phyloP scores from a whole-genome alignment of 257 asterid genomes.

The Ocimum tenuiflorum region DNA sequence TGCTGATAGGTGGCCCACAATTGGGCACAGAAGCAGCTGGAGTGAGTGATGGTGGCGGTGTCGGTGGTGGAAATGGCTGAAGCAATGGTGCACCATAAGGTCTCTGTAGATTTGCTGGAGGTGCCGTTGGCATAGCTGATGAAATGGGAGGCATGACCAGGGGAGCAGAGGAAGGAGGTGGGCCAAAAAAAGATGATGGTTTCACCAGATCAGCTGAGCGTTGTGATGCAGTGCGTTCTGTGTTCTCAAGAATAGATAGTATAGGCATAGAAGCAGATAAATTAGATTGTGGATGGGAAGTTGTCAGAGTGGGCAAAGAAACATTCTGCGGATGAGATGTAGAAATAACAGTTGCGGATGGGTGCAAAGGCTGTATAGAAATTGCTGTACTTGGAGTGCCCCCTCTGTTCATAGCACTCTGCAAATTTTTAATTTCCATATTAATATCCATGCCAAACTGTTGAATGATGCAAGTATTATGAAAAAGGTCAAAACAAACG shows the following conservation, averaged over 20 bases:
- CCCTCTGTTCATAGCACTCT: conserved; percentile 59
- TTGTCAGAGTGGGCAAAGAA: conserved; percentile 35
- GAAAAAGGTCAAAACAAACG: background rate
- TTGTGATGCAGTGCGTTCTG: conserved; percentile 39
- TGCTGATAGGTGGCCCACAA: conserved; percentile 48
- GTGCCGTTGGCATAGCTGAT: conserved; percentile 66
- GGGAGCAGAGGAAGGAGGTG: conserved; percentile 59
- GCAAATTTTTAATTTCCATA: conserved; percentile 23
- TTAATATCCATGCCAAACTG: conserved; percentile 6
- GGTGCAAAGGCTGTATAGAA: conserved; percentile 44
- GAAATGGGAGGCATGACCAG: conserved; percentile 54
- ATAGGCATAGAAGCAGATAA: conserved; percentile 43
- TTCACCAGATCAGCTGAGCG: conserved; percentile 65
- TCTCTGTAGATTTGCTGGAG: conserved; percentile 56
- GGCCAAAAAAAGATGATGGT: conserved; percentile 74
- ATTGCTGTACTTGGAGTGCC: conserved; percentile 43
- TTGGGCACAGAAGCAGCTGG: conserved; percentile 53
- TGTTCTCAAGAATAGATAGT: conserved; percentile 49
- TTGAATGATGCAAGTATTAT: background rate
- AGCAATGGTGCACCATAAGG: conserved; percentile 94
- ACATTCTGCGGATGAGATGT: conserved; percentile 42
- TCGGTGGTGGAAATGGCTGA: conserved; percentile 98
- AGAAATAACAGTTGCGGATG: conserved; percentile 32
- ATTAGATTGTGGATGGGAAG: conserved; percentile 44
- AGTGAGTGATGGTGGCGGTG: conserved; percentile 91